Conservation (phyloP, 148 eudicot species). For the Tetragonia tetragonoides region DNA sequence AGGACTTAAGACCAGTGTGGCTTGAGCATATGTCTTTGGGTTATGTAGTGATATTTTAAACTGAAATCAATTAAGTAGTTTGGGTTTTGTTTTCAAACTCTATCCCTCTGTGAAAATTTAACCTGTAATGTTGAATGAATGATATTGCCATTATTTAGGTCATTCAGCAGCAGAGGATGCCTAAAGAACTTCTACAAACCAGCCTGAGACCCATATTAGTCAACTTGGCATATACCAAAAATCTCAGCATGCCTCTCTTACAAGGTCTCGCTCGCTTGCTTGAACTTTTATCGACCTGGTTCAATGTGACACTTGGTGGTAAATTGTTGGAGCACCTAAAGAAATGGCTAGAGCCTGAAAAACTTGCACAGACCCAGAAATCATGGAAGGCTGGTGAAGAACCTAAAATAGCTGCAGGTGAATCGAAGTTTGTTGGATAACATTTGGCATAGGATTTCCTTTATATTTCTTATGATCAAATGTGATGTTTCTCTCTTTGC, state of each 20-base stretch:
- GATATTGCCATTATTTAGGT: constrained; percentile 41
- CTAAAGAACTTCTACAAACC: constrained; percentile 95
- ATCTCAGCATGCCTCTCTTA: constrained; percentile 92
- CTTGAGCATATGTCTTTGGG: not conserved
- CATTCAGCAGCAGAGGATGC: constrained; percentile 92
- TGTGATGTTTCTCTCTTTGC: constrained; percentile 37
- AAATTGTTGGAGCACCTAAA: constrained; percentile 95
- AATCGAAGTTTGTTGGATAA: constrained; percentile 11
- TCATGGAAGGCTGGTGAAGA: constrained; percentile 98
- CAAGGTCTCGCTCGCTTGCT: constrained; percentile 97
- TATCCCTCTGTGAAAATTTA: not conserved
- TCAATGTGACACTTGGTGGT: constrained; percentile 88
- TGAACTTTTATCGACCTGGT: constrained; percentile 95
- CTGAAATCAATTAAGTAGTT: not conserved
- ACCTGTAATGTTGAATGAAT: no score
- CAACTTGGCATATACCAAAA: constrained; percentile 91
- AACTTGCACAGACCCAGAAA: constrained; percentile 90
- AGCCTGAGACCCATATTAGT: constrained; percentile 95
- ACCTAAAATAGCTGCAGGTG: constrained; percentile 97
- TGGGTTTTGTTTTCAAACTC: not conserved
- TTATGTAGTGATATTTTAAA: not conserved
- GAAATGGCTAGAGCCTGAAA: constrained; percentile 96
- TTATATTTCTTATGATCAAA: not conserved
- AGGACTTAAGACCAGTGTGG: not conserved
- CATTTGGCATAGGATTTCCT: constrained; percentile 7